Evolutionary conservation across 75 land plant genomes (phyloP).

Genomic region (Gnetum montanum): DNA sequence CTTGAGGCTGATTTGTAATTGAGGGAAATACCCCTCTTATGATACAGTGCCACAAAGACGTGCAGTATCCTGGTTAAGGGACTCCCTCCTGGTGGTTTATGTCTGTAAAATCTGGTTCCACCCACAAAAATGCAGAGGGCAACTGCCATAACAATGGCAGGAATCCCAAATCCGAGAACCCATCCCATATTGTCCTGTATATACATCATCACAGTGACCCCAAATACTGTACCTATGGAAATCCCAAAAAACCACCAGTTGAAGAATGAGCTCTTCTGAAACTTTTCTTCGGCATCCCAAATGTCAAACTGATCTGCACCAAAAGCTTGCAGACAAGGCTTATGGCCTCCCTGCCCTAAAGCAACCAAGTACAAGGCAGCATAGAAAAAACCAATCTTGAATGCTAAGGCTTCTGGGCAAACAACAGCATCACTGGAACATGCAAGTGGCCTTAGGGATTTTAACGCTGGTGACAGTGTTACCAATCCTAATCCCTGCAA

Average conservation of each 20-base stretch:
- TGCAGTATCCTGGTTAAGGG: slow-evolving; percentile 22
- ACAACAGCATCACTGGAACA: too few relatives aligned
- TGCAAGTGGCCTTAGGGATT: slow-evolving; percentile 3
- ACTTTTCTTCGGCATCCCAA: slow-evolving; percentile 17
- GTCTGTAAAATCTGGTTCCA: slow-evolving; percentile 34
- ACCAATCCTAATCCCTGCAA: slow-evolving; percentile 33
- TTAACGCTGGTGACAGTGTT: slow-evolving; percentile 28
- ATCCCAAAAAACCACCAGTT: slow-evolving; percentile 74
- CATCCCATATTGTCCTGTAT: slow-evolving; percentile 60
- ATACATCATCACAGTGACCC: slow-evolving; percentile 25
- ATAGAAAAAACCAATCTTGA: slow-evolving; percentile 25
- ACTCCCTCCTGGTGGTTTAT: slow-evolving; percentile 15
- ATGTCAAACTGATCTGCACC: slow-evolving; percentile 79
- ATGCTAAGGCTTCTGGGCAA: too few relatives aligned
- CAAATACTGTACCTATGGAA: slow-evolving; percentile 10
- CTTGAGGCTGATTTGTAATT: neutral
- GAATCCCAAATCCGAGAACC: slow-evolving; percentile 53
- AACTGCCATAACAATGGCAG: slow-evolving; percentile 17
- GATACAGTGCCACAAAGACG: slow-evolving; percentile 19
- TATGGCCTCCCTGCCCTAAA: slow-evolving; percentile 59
- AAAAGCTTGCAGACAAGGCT: slow-evolving; percentile 76
- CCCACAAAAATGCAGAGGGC: slow-evolving; percentile 33
- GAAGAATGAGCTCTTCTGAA: slow-evolving; percentile 55
- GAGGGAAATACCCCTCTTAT: slow-evolving; percentile 3
- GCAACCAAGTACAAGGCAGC: slow-evolving; percentile 39